These are phyloP conservation scores for Dittrichia graveolens DNA, from an alignment of 129 eudicot species.

Conservation along the genomic window DNA sequence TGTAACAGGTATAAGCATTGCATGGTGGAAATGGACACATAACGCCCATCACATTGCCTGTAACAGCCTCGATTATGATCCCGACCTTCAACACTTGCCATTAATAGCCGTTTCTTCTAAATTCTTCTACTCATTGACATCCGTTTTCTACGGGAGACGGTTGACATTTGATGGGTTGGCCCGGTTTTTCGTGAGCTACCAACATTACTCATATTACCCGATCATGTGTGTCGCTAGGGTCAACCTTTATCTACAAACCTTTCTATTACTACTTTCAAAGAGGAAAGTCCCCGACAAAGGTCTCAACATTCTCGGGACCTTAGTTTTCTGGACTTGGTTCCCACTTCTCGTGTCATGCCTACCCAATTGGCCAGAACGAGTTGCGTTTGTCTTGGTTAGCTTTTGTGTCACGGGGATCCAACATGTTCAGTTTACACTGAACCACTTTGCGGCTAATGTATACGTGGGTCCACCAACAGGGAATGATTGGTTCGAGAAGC, in stretches of 20 bases:
- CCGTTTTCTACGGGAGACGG: conserved; percentile 40
- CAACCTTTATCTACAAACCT: conserved; percentile 40
- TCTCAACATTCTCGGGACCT: conserved; percentile 36
- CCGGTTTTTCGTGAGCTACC: conserved; percentile 42
- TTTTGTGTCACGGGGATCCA: conserved; percentile 42
- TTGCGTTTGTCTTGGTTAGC: conserved; percentile 39
- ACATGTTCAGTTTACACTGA: conserved; percentile 47
- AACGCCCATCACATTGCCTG: conserved; percentile 49
- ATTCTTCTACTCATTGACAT: conserved; percentile 26
- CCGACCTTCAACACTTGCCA: conserved; percentile 42
- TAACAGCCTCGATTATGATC: conserved; percentile 44
- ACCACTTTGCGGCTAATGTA: conserved; percentile 42
- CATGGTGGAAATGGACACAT: conserved; percentile 53
- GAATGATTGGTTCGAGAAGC: conserved; percentile 48
- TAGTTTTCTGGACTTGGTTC: conserved; percentile 45
- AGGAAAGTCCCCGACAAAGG: conserved; percentile 34
- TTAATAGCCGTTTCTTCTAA: conserved; percentile 38
- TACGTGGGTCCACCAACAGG: conserved; percentile 46
- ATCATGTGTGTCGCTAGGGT: conserved; percentile 48
- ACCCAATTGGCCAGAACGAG: conserved; percentile 43
- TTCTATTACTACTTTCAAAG: conserved; percentile 27
- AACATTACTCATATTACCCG: conserved; percentile 44
- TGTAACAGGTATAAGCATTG: conserved; percentile 43
- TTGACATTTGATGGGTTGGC: conserved; percentile 28
- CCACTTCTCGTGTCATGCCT: conserved; percentile 40